Conservation (phyloP, 192 early-diverging fungal species). For the Physocladia obscura region DNA sequence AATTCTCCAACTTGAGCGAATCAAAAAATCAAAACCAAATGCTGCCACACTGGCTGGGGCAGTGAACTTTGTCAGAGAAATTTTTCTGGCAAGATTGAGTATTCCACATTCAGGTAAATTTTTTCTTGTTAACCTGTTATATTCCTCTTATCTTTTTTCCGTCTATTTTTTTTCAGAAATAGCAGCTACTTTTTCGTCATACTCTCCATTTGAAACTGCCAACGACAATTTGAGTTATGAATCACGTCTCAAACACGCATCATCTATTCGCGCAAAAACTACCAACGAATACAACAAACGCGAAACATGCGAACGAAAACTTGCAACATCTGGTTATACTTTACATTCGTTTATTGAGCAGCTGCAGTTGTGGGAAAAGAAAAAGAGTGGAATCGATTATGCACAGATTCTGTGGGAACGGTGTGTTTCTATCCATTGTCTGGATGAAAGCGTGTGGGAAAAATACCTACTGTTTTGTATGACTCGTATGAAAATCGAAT, state of each 20-base stretch:
- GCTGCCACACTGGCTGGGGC: not conserved
- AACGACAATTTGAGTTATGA: constrained; percentile 60
- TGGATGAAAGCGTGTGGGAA: constrained; percentile 65
- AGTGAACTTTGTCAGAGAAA: constrained; percentile 29
- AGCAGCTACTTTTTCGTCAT: constrained; percentile 59
- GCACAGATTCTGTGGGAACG: constrained; percentile 65
- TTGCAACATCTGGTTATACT: constrained; percentile 36
- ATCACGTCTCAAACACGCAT: constrained; percentile 47
- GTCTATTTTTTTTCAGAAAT: constrained; percentile 45
- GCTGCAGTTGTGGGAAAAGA: constrained; percentile 51
- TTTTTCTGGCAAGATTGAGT: constrained; percentile 43
- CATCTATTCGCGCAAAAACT: constrained; percentile 42
- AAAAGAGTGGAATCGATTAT: constrained; percentile 27
- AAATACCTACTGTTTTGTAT: constrained; percentile 62
- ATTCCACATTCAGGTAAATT: constrained; percentile 50
- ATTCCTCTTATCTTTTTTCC: no score
- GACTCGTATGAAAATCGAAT: constrained; percentile 38
- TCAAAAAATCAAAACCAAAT: constrained; percentile 1
- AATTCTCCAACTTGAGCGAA: constrained; percentile 37
- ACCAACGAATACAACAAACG: constrained; percentile 40
- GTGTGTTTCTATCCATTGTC: constrained; percentile 60
- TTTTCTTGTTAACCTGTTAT: no score
- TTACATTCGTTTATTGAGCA: constrained; percentile 57
- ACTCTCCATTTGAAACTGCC: constrained; percentile 63
- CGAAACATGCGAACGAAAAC: constrained; percentile 51